Conservation (phyloP, 306 rosid species). For the Geum urbanum region DNA sequence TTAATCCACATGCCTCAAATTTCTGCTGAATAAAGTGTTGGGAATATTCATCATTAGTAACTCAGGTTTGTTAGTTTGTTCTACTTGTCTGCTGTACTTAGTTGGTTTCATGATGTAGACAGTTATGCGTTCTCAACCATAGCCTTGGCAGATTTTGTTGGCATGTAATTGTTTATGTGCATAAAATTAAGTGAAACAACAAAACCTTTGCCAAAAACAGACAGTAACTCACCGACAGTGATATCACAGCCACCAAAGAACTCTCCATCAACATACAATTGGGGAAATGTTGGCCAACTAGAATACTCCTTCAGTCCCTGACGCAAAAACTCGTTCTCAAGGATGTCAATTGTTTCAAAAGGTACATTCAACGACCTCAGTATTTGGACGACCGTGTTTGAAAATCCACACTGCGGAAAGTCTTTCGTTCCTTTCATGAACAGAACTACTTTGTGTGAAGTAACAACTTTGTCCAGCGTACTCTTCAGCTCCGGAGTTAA, state of each 20-base stretch:
- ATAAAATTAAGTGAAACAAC: background rate
- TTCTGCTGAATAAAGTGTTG: too few relatives aligned
- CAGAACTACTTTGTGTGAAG: conserved; percentile 71
- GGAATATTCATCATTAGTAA: too few relatives aligned
- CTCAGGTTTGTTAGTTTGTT: too few relatives aligned
- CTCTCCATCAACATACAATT: conserved; percentile 91
- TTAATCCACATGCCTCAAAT: too few relatives aligned
- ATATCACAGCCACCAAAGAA: conserved; percentile 98
- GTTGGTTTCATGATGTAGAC: background rate
- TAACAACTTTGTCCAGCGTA: conserved; percentile 81
- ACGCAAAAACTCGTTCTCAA: conserved; percentile 79
- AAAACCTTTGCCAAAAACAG: background rate
- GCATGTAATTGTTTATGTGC: background rate
- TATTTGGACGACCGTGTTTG: conserved; percentile 89
- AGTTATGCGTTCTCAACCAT: conserved; percentile 2
- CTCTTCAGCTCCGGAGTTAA: conserved; percentile 77
- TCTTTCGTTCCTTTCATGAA: conserved; percentile 95
- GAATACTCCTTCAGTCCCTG: conserved; percentile 85
- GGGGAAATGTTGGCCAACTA: conserved; percentile 97
- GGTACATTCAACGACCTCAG: conserved; percentile 68
- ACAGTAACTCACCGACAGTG: conserved; percentile 69
- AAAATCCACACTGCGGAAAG: conserved; percentile 95
- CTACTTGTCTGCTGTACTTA: background rate
- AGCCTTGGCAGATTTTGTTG: background rate
- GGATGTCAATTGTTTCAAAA: conserved; percentile 66